Evolutionary conservation across 164 flowering plant genomes (phyloP).

Genomic region (Cinnamomum micranthum): DNA sequence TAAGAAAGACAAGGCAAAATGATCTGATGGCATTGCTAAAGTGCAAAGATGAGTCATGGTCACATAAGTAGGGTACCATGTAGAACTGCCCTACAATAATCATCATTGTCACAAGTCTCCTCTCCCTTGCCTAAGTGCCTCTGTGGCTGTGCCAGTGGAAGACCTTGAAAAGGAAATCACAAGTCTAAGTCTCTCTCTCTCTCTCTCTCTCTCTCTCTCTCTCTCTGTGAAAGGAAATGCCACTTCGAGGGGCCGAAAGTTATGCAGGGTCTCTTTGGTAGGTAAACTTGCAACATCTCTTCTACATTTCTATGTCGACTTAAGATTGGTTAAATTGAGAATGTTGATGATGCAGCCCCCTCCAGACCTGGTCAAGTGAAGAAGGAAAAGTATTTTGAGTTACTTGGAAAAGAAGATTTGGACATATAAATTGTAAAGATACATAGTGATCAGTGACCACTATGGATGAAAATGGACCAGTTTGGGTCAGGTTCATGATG

Average conservation of each 20-base stretch:
- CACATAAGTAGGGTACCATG: slow-evolving; percentile 5
- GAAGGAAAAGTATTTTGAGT: too few relatives aligned
- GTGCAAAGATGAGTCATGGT: slow-evolving; percentile 9
- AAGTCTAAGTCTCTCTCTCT: neutral
- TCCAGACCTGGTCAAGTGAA: too few relatives aligned
- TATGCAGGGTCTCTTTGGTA: neutral
- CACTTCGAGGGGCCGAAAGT: neutral
- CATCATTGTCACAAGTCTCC: neutral
- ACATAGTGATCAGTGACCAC: too few relatives aligned
- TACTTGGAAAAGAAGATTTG: too few relatives aligned
- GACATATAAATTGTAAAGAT: too few relatives aligned
- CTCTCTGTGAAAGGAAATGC: neutral
- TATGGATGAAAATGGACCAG: too few relatives aligned
- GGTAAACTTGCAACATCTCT: neutral
- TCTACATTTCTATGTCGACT: neutral
- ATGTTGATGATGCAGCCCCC: too few relatives aligned
- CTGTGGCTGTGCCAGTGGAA: neutral
- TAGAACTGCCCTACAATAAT: neutral
- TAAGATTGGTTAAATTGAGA: too few relatives aligned
- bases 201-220: too few relatives aligned
- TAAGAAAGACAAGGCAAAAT: neutral
- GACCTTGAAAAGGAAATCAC: neutral
- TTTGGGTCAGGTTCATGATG: too few relatives aligned
- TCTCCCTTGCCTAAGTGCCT: neutral
- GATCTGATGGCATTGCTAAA: slow-evolving; percentile 4